These are phyloP conservation scores for Pythium sukuiense DNA, from an alignment of 352 stramenopile genomes.

Conservation along the genomic window DNA sequence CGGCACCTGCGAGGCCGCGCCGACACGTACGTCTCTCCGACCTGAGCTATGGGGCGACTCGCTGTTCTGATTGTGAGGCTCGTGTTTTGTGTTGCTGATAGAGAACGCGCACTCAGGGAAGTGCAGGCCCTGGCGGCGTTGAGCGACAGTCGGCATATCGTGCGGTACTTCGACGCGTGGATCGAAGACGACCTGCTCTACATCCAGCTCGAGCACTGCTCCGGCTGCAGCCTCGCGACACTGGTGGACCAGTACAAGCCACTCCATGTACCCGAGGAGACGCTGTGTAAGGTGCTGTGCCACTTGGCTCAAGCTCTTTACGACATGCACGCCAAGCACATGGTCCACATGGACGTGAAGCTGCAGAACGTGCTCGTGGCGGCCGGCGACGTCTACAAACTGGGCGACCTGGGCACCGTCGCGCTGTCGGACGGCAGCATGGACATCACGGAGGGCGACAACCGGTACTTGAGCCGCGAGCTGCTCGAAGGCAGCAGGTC, in stretches of 20 bases:
- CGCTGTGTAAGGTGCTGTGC: slow-evolving; percentile 71
- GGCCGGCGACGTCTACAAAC: slow-evolving; percentile 70
- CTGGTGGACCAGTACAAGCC: slow-evolving; percentile 69
- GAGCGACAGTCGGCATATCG: slow-evolving; percentile 71
- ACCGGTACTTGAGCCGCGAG: slow-evolving; percentile 83
- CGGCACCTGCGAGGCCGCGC: slow-evolving; percentile 76
- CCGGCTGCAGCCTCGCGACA: slow-evolving; percentile 57
- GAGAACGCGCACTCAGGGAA: slow-evolving; percentile 75
- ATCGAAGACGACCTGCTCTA: slow-evolving; percentile 88
- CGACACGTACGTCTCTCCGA: slow-evolving; percentile 63
- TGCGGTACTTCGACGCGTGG: slow-evolving; percentile 89
- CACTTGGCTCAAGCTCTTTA: slow-evolving; percentile 74
- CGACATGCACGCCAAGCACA: slow-evolving; percentile 84
- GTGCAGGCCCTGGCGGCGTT: slow-evolving; percentile 82
- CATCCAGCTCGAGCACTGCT: slow-evolving; percentile 81
- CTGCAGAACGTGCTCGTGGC: slow-evolving; percentile 78
- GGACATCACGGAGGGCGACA: slow-evolving; percentile 87
- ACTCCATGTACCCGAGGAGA: slow-evolving; percentile 67
- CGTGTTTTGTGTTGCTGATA: slow-evolving; percentile 21
- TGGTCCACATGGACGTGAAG: slow-evolving; percentile 90
- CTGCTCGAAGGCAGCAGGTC: slow-evolving; percentile 78
- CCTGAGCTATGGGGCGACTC: no score
- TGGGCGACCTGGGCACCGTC: slow-evolving; percentile 82
- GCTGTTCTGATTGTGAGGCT: background rate
- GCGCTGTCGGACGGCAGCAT: slow-evolving; percentile 76